phyloP scores from a whole-genome alignment of 805 yeast species.

The Candida tallmaniae region DNA sequence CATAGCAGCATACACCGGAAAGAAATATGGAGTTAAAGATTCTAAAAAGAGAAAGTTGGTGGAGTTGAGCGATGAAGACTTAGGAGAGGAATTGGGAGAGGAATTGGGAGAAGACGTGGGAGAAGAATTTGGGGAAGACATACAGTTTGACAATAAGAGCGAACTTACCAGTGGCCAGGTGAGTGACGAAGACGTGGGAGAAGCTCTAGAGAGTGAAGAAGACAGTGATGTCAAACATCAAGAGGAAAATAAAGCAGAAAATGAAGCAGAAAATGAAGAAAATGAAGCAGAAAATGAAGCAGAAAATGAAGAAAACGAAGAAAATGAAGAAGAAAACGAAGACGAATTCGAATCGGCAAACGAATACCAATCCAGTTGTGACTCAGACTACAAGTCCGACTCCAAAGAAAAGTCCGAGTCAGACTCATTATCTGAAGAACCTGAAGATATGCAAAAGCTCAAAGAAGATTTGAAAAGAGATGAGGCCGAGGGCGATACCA shows the following conservation, averaged over 20 bases:
- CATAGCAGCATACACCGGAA: slow-evolving; percentile 53
- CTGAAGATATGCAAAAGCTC: slow-evolving; percentile 14
- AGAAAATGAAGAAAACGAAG: slow-evolving; percentile 4
- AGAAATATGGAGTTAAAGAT: slow-evolving; percentile 45
- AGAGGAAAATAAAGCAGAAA: slow-evolving; percentile 2
- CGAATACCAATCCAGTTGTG: slow-evolving; percentile 8
- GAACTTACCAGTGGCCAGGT: slow-evolving; percentile 3
- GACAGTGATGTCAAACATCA: background rate
- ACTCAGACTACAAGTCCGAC: slow-evolving; percentile 6
- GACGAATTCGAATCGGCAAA: slow-evolving; percentile 10
- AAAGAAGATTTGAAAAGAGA: slow-evolving; percentile 18
- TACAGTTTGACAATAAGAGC: slow-evolving; percentile 1
- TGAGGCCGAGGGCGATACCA: slow-evolving; percentile 9
- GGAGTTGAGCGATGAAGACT: slow-evolving; percentile 16
- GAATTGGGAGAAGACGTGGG: background rate
- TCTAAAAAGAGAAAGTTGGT: slow-evolving; percentile 22
- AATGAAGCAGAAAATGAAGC: slow-evolving; percentile 3
- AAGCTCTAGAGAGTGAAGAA: no score
- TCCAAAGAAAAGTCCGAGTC: slow-evolving; percentile 4
- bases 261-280: background rate
- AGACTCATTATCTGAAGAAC: slow-evolving; percentile 12
- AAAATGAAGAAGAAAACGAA: background rate
- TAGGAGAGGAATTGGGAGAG: slow-evolving; percentile 1
- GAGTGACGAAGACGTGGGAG: slow-evolving; percentile 4
- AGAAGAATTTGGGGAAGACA: slow-evolving; percentile 1